phyloP scores from a whole-genome alignment of 108 stramenopile species.

The Pseudonitzschia pungens region DNA sequence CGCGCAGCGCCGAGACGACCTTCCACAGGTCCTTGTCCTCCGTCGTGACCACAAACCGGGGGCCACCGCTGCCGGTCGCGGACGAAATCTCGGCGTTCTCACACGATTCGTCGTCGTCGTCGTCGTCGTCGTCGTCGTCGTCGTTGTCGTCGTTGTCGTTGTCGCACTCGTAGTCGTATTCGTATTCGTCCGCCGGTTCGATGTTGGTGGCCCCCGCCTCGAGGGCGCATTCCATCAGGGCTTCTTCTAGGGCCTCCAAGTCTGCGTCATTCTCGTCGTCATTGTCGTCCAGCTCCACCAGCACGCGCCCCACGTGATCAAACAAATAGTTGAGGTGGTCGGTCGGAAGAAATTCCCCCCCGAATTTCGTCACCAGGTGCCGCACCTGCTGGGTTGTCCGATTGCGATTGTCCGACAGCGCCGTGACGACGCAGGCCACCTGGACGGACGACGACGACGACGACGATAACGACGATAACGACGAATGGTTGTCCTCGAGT shows the following conservation, averaged over 20 bases:
- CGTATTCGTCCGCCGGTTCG: constrained; percentile 23
- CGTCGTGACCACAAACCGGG: constrained; percentile 47
- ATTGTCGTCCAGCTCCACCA: constrained; percentile 25
- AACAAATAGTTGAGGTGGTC: constrained; percentile 63
- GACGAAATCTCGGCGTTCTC: neutral
- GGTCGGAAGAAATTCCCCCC: constrained; percentile 63
- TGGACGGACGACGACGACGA: constrained; percentile 29
- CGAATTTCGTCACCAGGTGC: constrained; percentile 52
- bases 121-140: constrained; percentile 5
- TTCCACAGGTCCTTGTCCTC: constrained; percentile 51
- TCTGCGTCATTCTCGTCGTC: neutral
- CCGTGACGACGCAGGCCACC: constrained; percentile 60
- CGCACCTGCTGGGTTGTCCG: constrained; percentile 70
- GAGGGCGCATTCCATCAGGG: constrained; percentile 62
- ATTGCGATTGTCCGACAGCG: constrained; percentile 73
- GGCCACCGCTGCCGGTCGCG: neutral
- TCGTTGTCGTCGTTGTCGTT: constrained; percentile 13
- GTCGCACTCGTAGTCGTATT: neutral
- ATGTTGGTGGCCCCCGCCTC: constrained; percentile 70
- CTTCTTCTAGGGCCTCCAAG: constrained; percentile 31
- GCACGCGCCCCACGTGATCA: constrained; percentile 61
- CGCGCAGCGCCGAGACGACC: constrained; percentile 47
- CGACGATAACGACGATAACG: neutral
- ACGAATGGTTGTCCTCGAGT: constrained; percentile 5
- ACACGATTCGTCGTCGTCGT: constrained; percentile 11